Percentiles rank a stretch among this genome's conserved stretches.
Evolutionary conservation across 139 green algal species (phyloP).

Genomic region (Coelastrella sp.): DNA sequence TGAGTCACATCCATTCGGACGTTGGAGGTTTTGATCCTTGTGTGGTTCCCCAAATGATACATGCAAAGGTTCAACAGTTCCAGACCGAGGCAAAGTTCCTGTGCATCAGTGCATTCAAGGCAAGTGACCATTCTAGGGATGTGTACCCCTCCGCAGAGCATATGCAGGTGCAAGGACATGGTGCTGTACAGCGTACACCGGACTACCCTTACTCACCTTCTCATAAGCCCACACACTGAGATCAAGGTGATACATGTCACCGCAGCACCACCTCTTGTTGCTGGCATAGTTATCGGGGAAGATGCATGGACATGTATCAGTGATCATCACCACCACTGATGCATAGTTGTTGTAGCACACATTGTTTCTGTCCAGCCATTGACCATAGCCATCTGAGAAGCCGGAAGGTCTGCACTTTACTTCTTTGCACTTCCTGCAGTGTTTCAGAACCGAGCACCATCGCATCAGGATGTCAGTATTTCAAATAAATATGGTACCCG

Average conservation of each 20-base stretch:
- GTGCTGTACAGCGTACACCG: not conserved
- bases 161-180: not conserved
- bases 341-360: slow-evolving; percentile 53
- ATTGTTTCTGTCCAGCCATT: slow-evolving; percentile 46
- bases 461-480: too few relatives aligned
- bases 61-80: too few relatives aligned
- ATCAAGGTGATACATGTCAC: slow-evolving; percentile 59
- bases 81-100: not conserved
- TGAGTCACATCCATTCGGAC: not conserved
- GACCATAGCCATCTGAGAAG: slow-evolving; percentile 59
- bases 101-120: not conserved
- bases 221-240: slow-evolving; percentile 51
- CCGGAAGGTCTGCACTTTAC: slow-evolving; percentile 43
- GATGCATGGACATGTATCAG: slow-evolving; percentile 57
- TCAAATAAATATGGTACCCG: too few relatives aligned
- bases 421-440: slow-evolving; percentile 54
- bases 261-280: slow-evolving; percentile 58
- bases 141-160: slow-evolving; percentile 17
- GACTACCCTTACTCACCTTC: slow-evolving; percentile 35
- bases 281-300: slow-evolving; percentile 57
- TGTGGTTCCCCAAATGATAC: too few relatives aligned
- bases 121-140: not conserved
- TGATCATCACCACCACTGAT: slow-evolving; percentile 53
- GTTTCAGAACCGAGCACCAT: not conserved
- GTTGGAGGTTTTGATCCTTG: not conserved